phyloP scores from a whole-genome alignment of 2,329 filamentous ascomycete genomes.

The Stachybotrys echinatus region DNA sequence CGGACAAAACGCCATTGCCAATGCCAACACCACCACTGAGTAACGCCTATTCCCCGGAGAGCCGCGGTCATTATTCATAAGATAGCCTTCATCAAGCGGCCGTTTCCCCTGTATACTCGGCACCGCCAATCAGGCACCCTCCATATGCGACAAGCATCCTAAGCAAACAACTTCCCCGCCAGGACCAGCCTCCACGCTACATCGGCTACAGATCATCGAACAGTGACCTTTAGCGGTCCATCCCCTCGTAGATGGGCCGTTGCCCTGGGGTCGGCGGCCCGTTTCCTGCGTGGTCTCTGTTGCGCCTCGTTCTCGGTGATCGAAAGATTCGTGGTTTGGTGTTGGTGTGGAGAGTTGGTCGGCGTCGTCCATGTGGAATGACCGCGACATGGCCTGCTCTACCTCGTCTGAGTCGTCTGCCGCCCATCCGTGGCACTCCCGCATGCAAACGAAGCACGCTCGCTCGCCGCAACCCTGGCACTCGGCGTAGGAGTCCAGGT shows the following conservation, averaged over 20 bases:
- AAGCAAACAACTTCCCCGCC: constrained; percentile 64
- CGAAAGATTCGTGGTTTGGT: constrained; percentile 5
- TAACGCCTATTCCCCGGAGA: background rate
- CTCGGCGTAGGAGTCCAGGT: constrained; percentile 61
- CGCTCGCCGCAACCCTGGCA: constrained; percentile 57
- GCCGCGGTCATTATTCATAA: background rate
- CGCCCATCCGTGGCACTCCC: constrained; percentile 52
- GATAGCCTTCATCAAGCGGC: background rate
- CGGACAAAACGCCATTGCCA: background rate
- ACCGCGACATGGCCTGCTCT: constrained; percentile 33
- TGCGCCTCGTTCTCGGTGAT: background rate
- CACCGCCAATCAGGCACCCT: constrained; percentile 23
- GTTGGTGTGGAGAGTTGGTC: constrained; percentile 22
- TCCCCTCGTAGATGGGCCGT: too few species aligned
- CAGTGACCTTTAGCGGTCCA: constrained; percentile 40
- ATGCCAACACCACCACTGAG: background rate
- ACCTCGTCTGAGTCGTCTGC: constrained; percentile 19
- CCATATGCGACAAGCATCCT: constrained; percentile 49
- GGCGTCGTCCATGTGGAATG: constrained; percentile 46
- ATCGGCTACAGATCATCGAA: constrained; percentile 58
- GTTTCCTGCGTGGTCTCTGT: background rate
- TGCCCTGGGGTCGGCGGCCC: background rate
- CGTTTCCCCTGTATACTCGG: too few species aligned
- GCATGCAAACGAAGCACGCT: constrained; percentile 65
- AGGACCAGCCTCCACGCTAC: constrained; percentile 59